Conservation (phyloP, 2,329 filamentous ascomycete species). For the Ceratocystis smalleyi region DNA sequence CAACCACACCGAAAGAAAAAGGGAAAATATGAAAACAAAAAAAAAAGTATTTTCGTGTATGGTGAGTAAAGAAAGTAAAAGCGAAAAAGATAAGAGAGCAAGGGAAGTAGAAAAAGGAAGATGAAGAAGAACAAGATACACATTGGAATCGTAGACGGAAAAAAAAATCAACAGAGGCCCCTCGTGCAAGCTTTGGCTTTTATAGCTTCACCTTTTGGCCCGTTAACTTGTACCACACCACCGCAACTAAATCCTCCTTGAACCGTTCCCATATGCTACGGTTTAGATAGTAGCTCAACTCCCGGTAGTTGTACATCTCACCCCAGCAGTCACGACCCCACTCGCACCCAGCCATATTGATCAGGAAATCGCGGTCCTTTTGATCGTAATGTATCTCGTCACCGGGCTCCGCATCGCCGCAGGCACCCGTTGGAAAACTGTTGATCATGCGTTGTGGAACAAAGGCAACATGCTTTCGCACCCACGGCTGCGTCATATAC, state of each 20-base stretch:
- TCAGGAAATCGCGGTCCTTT: constrained; percentile 75
- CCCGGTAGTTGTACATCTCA: constrained; percentile 90
- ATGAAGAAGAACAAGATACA: constrained; percentile 12
- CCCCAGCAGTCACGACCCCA: constrained; percentile 96
- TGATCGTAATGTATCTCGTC: constrained; percentile 72
- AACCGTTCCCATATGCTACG: constrained; percentile 64
- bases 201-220: constrained; percentile 44
- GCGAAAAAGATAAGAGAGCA: constrained; percentile 1
- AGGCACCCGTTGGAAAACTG: constrained; percentile 82
- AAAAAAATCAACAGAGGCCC: not conserved
- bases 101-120: constrained; percentile 1
- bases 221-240: constrained; percentile 48
- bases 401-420: constrained; percentile 56
- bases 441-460: constrained; percentile 85
- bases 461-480: constrained; percentile 76
- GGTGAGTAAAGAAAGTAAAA: not conserved
- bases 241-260: constrained; percentile 49
- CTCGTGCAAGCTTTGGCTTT: constrained; percentile 10
- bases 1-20: not conserved
- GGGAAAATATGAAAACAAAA: not conserved
- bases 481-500: constrained; percentile 83
- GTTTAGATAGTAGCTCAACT: constrained; percentile 82
- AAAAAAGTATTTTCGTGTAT: constrained; percentile 2
- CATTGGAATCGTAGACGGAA: constrained; percentile 17
- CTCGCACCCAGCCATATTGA: constrained; percentile 97